Conservation (phyloP, 371 early-diverging fungal species). For the Conidiobolus incongruus region DNA sequence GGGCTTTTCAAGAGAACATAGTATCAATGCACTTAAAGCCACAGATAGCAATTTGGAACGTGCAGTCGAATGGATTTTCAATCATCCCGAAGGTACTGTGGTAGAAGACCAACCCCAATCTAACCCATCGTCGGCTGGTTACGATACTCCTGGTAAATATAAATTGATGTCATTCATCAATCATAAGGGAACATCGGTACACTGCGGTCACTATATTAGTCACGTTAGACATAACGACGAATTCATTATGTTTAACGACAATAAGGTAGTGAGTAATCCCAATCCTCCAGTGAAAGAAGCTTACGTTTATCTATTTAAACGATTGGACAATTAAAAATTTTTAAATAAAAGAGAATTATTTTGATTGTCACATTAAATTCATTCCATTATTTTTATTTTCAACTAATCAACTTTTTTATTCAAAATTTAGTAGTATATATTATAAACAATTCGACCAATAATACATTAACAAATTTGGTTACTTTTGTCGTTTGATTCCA, state of each 20-base stretch:
- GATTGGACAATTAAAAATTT: no score
- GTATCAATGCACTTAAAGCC: constrained; percentile 55
- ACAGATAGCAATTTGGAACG: constrained; percentile 69
- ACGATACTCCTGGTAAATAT: constrained; percentile 30
- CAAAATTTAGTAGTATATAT: no score
- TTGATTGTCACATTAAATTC: no score
- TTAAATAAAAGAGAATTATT: no score
- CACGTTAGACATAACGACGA: constrained; percentile 38
- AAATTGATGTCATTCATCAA: constrained; percentile 64
- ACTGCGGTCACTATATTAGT: constrained; percentile 92
- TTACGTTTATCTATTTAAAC: constrained; percentile 7
- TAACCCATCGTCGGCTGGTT: constrained; percentile 6
- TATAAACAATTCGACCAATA: no score
- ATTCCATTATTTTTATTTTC: no score
- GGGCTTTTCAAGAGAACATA: constrained; percentile 73
- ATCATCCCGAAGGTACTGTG: constrained; percentile 48
- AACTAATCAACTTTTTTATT: no score
- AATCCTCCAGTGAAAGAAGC: constrained; percentile 5
- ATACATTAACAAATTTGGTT: no score
- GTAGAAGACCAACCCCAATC: constrained; percentile 8
- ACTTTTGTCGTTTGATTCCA: no score
- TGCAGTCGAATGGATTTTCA: constrained; percentile 89
- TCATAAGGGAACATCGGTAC: constrained; percentile 91
- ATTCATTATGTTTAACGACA: constrained; percentile 89
- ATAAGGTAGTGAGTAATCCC: constrained; percentile 42